Conservation (phyloP, 176 grass and related monocot genomes). For the Elaeis guineensis region DNA sequence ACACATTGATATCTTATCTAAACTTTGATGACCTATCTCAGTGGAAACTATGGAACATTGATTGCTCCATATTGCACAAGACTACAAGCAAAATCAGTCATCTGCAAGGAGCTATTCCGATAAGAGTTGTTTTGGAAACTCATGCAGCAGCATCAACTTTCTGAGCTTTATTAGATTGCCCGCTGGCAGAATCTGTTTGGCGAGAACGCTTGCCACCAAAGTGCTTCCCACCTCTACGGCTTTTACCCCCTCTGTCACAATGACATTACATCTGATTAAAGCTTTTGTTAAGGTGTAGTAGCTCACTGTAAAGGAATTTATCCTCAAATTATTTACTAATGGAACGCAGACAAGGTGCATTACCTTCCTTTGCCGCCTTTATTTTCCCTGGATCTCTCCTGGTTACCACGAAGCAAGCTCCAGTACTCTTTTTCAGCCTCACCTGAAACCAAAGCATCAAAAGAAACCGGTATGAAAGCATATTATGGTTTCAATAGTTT, state of each 20-base stretch:
- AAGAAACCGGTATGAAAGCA: no score
- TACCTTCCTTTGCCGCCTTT: slow-evolving; percentile 57
- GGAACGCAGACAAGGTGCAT: not conserved
- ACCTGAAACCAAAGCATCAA: slow-evolving; percentile 30
- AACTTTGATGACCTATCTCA: no score
- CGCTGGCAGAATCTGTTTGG: slow-evolving; percentile 1
- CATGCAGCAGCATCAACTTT: slow-evolving; percentile 30
- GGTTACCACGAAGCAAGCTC: slow-evolving; percentile 31
- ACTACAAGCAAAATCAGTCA: no score
- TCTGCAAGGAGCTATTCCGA: no score
- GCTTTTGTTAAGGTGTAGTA: no score
- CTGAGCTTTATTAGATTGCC: slow-evolving; percentile 22
- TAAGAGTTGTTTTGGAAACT: not conserved
- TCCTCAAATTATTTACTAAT: no score
- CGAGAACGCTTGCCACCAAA: slow-evolving; percentile 35
- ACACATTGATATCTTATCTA: no score
- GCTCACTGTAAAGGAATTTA: no score
- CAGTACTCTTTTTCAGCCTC: slow-evolving; percentile 90
- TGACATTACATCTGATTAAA: not conserved
- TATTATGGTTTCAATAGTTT: no score
- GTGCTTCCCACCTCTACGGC: slow-evolving; percentile 37
- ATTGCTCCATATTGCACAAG: no score
- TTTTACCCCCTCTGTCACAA: slow-evolving; percentile 26
- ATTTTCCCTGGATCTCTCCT: slow-evolving; percentile 35
- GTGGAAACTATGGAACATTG: no score